Evolutionary conservation across 2,329 filamentous ascomycete genomes (phyloP).

Genomic region (Nigrograna mackinnonii): DNA sequence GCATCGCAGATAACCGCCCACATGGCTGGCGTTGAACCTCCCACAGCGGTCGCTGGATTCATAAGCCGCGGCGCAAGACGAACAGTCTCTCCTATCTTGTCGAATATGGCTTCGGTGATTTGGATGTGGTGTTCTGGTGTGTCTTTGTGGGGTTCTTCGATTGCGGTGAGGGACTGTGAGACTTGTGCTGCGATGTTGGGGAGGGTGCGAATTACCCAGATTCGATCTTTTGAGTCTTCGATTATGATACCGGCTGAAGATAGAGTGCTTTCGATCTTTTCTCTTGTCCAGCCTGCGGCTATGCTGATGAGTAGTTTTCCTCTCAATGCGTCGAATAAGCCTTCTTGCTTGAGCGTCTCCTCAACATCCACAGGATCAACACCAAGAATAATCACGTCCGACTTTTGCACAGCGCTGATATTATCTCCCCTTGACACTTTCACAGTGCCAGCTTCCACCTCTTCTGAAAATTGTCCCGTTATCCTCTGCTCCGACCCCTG

Average conservation of each 20-base stretch:
- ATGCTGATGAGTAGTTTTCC: conserved; percentile 57
- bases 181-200: conserved; percentile 52
- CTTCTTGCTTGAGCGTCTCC: conserved; percentile 40
- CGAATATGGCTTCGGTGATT: conserved; percentile 3
- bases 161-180: conserved; percentile 45
- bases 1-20: conserved; percentile 36
- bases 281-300: conserved; percentile 53
- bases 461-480: neutral
- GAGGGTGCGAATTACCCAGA: conserved; percentile 45
- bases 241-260: conserved; percentile 13
- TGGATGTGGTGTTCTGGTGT: conserved; percentile 17
- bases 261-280: conserved; percentile 44
- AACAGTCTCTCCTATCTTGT: conserved; percentile 23
- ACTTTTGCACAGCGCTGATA: neutral
- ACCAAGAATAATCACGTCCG: neutral
- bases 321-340: conserved; percentile 43
- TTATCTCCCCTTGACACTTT: neutral
- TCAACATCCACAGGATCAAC: conserved; percentile 38
- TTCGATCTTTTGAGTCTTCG: conserved; percentile 16
- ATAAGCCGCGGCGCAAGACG: conserved; percentile 24
- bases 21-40: conserved; percentile 35
- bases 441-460: neutral
- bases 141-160: conserved; percentile 23
- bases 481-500: neutral
- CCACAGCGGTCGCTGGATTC: conserved; percentile 31